A percentile compares a stretch with the other conserved stretches of the same genome.
These are phyloP conservation scores for Firmiana major DNA, from an alignment of 345 rosid species.

Conservation along the genomic window DNA sequence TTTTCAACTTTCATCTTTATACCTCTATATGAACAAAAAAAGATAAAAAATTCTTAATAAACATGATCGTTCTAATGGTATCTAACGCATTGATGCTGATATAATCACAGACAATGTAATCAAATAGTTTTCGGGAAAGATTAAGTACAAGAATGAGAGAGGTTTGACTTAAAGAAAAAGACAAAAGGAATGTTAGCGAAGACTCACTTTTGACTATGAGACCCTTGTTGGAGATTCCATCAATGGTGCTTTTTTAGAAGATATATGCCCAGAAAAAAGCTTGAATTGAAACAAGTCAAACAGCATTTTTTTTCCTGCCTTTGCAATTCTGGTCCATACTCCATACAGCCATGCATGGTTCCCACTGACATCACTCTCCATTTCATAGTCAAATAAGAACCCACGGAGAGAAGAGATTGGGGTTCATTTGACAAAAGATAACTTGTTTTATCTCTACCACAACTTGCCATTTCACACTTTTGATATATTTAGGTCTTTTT, in stretches of 20 bases:
- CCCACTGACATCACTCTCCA: neutral
- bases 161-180: slow-evolving; percentile 9
- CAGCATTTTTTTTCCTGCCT: neutral
- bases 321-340: slow-evolving; percentile 10
- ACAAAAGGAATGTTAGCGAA: neutral
- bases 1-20: too few relatives aligned
- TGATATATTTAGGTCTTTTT: too few relatives aligned
- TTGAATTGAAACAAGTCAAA: neutral
- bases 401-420: neutral
- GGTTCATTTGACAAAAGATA: neutral
- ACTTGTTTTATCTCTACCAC: neutral
- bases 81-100: neutral
- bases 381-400: slow-evolving; percentile 14
- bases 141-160: neutral
- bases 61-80: too few relatives aligned
- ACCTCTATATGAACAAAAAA: too few relatives aligned
- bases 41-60: too few relatives aligned
- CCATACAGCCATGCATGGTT: neutral
- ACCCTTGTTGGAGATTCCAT: slow-evolving; percentile 3
- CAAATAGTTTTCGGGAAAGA: too few relatives aligned
- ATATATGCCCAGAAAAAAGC: slow-evolving; percentile 2
- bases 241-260: slow-evolving; percentile 6
- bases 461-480: neutral
- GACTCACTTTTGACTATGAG: slow-evolving; percentile 14
- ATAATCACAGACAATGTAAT: too few relatives aligned